phyloP scores from a whole-genome alignment of 2,329 filamentous ascomycete species.

The Ophiostoma piceae region DNA sequence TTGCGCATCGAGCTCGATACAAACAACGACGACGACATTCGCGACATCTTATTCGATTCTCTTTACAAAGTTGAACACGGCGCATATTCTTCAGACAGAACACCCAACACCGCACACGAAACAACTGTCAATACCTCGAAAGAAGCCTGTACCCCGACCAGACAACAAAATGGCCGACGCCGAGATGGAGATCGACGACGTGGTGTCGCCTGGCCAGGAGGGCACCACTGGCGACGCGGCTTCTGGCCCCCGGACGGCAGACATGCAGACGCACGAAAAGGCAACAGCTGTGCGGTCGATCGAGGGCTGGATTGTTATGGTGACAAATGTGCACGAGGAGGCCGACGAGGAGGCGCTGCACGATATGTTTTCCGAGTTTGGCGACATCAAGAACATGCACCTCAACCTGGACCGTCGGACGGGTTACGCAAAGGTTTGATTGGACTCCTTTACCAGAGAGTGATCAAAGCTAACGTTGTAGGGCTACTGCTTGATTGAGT shows the following conservation, averaged over 20 bases:
- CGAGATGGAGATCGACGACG: conserved; percentile 38
- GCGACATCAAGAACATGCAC: conserved; percentile 82
- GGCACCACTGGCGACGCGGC: background rate
- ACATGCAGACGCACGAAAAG: conserved; percentile 67
- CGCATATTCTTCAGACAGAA: background rate
- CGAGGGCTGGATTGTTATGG: conserved; percentile 83
- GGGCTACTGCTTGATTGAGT: conserved; percentile 84
- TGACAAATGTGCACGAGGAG: conserved; percentile 83
- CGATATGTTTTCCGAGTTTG: conserved; percentile 76
- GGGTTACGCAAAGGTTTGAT: conserved; percentile 73
- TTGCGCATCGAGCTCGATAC: background rate
- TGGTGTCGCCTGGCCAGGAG: conserved; percentile 18
- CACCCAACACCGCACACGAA: background rate
- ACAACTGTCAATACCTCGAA: background rate
- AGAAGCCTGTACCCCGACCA: background rate
- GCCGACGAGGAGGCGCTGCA: conserved; percentile 77
- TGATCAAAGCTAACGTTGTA: conserved; percentile 34
- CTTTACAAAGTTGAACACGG: background rate
- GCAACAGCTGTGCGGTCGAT: conserved; percentile 80
- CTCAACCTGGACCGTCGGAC: conserved; percentile 76
- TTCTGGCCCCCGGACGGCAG: conserved; percentile 33
- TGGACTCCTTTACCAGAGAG: background rate
- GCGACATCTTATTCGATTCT: background rate
- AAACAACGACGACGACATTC: background rate
- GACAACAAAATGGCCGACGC: conserved; percentile 26